phyloP scores from a whole-genome alignment of 2,329 filamentous ascomycete genomes.

The Venturiaceae sp. region DNA sequence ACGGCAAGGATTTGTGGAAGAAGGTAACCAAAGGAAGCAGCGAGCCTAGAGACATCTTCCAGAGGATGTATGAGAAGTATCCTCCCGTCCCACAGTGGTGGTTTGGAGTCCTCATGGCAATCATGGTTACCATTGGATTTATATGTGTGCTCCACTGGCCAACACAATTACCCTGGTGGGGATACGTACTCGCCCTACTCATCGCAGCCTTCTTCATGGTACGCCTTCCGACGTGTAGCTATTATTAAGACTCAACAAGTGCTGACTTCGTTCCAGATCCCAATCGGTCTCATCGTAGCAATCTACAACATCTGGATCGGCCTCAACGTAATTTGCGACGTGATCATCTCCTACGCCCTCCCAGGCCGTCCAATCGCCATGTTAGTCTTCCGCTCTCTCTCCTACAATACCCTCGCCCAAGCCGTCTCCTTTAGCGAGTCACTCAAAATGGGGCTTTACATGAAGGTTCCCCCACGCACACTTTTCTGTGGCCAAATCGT shows the following conservation, averaged over 20 bases:
- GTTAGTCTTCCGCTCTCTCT: conserved; percentile 42
- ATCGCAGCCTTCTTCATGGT: conserved; percentile 12
- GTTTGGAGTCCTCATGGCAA: conserved; percentile 41
- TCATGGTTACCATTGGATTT: conserved; percentile 32
- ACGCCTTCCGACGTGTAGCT: conserved; percentile 55
- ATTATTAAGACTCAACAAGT: too few relatives aligned
- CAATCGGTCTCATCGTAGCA: conserved; percentile 51
- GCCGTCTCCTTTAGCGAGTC: conserved; percentile 39
- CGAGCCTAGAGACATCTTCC: conserved; percentile 23
- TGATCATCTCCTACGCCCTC: conserved; percentile 40
- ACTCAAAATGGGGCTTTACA: conserved; percentile 41
- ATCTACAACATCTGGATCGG: conserved; percentile 49
- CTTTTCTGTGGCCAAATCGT: conserved; percentile 59
- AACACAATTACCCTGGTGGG: conserved; percentile 37
- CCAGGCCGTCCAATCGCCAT: conserved; percentile 37
- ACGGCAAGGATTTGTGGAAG: conserved; percentile 26
- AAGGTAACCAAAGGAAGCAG: conserved; percentile 21
- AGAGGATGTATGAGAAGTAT: conserved; percentile 19
- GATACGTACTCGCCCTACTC: conserved; percentile 43
- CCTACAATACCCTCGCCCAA: conserved; percentile 41
- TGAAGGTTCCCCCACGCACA: conserved; percentile 52
- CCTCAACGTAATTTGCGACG: conserved; percentile 38
- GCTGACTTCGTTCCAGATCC: conserved; percentile 39
- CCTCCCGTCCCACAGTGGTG: conserved; percentile 24
- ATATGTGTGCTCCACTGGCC: conserved; percentile 17